Base-by-base conservation (phyloP, 2,329 filamentous ascomycete species). In the Laburnicola sp. region DNA sequence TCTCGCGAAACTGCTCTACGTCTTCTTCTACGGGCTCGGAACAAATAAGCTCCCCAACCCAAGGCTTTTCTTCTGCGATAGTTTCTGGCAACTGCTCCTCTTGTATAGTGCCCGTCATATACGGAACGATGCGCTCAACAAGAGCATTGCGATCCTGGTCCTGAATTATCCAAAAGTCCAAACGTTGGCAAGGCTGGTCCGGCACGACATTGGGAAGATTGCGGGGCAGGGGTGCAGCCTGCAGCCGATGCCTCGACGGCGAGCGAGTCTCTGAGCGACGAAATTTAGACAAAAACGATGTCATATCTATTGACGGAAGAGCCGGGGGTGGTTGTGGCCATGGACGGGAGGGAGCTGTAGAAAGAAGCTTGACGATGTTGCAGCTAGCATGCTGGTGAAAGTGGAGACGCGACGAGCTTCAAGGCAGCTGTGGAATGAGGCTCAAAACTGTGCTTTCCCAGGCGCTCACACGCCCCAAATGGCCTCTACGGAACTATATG, bases 151-250 rank as follows among this genome's bases (percentile, higher is more conserved):
- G 34, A 9, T 45, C 43, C 28, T 30, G 28, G 28, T 30, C 28
- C 28, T 45, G 37, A 16, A 38, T 37, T 3, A 49, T 37, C 46
- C 46, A 49, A 23, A 49, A 49, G 23, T 49, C 46, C 1, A 49
- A 28, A 27, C 46, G 40, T n/a, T 35, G 46, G 10, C 25, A 49
- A 8, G 28, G 32, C 22, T 40, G 25, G 25, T 38, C 38, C 5
- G 23, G 31, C 7, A 32, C 25, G 28, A 30, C 28, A 30, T 10
- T 30, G 10, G 28, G 6, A 30, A 30, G 6, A 30, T 10, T 30
- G 28, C 28, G 28, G 28, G 28, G 28, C 10, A 10, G 6, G 10
- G 28, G 28, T 10, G 28, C 28, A 30, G 38, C 30, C 25, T 26
- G 26, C 30, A 22, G 43, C 3, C 34, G 43, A 32, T 31, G 34